phyloP scores from a whole-genome alignment of 805 yeast species.

The Lachancea sp. region DNA sequence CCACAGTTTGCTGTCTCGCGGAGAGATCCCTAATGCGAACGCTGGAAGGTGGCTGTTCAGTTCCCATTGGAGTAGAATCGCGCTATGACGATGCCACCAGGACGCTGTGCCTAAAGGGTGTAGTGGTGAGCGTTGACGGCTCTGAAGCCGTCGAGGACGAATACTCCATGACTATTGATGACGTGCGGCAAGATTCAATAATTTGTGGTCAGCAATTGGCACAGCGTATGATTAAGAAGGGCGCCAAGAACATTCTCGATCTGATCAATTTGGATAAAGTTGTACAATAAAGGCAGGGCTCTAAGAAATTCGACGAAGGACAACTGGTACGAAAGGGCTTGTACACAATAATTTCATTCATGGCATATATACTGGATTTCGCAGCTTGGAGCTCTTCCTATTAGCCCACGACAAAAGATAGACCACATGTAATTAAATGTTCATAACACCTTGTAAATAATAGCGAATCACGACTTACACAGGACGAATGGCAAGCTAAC shows the following conservation, averaged over 20 bases:
- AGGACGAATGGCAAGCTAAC: no score
- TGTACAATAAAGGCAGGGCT: slow-evolving; percentile 21
- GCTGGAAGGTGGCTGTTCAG: slow-evolving; percentile 96
- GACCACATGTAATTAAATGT: slow-evolving; percentile 3
- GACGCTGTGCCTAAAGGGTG: slow-evolving; percentile 51
- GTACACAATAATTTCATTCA: no score
- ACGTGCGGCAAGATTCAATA: slow-evolving; percentile 56
- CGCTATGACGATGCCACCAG: slow-evolving; percentile 42
- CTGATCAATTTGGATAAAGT: slow-evolving; percentile 68
- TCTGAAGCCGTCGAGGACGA: slow-evolving; percentile 54
- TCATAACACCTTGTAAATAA: slow-evolving; percentile 8
- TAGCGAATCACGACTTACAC: slow-evolving; percentile 4
- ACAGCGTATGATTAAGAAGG: slow-evolving; percentile 54
- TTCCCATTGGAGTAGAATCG: slow-evolving; percentile 90
- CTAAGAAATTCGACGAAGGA: neutral
- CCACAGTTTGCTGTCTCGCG: slow-evolving; percentile 74
- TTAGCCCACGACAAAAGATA: neutral
- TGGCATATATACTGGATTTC: no score
- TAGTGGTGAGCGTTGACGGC: slow-evolving; percentile 86
- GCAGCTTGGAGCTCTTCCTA: no score
- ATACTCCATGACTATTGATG: slow-evolving; percentile 23
- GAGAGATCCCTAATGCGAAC: slow-evolving; percentile 83
- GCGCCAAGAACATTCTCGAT: slow-evolving; percentile 80
- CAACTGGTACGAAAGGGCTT: neutral
- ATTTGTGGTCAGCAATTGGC: slow-evolving; percentile 68